Percentiles rank a stretch among this genome's conserved stretches.
Conservation (phyloP, 805 yeast species). For the Candida peoriensis region DNA sequence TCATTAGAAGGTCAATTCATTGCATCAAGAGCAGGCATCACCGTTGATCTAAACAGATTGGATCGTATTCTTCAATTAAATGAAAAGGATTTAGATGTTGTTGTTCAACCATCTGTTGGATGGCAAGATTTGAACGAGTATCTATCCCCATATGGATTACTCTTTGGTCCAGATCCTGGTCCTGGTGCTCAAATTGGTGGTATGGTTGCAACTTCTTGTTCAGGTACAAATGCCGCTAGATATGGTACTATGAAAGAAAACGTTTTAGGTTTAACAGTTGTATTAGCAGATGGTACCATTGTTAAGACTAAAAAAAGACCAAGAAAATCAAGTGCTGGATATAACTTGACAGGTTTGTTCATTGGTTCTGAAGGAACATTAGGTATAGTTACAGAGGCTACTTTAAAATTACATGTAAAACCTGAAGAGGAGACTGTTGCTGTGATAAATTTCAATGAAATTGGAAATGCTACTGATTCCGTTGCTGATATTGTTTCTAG, state of each 20-base stretch:
- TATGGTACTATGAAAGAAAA: slow-evolving; percentile 82
- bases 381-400: slow-evolving; percentile 75
- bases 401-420: slow-evolving; percentile 60
- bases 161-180: slow-evolving; percentile 77
- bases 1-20: slow-evolving; percentile 80
- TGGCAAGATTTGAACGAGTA: slow-evolving; percentile 67
- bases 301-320: slow-evolving; percentile 73
- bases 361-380: slow-evolving; percentile 77
- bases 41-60: slow-evolving; percentile 61
- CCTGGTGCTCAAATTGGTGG: slow-evolving; percentile 83
- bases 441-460: slow-evolving; percentile 60
- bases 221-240: slow-evolving; percentile 74
- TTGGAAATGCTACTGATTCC: slow-evolving; percentile 66
- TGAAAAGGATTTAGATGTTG: slow-evolving; percentile 62
- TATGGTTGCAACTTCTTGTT: slow-evolving; percentile 71
- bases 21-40: slow-evolving; percentile 63
- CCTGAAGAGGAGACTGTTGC: slow-evolving; percentile 66
- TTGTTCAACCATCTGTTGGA: slow-evolving; percentile 74
- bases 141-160: slow-evolving; percentile 40
- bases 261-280: slow-evolving; percentile 63
- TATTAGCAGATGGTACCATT: slow-evolving; percentile 74
- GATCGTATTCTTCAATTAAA: slow-evolving; percentile 51
- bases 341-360: slow-evolving; percentile 69
- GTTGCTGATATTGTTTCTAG: slow-evolving; percentile 55
- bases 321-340: slow-evolving; percentile 75